phyloP scores from a whole-genome alignment of 2,329 filamentous ascomycete genomes.

The Salinomyces thailandicus region DNA sequence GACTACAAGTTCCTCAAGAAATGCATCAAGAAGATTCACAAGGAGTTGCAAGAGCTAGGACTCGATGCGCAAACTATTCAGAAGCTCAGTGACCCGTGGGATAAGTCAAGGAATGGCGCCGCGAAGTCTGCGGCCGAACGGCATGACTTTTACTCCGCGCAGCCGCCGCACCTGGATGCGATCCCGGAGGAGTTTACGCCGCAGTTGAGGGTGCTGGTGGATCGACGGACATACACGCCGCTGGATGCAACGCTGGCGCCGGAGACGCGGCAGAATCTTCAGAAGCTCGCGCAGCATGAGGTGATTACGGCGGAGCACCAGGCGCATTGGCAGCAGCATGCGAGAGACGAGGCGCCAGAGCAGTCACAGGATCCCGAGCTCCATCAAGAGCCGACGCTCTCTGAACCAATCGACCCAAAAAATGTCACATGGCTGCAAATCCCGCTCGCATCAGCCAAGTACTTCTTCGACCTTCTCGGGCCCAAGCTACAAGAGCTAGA shows the following conservation, averaged over 20 bases:
- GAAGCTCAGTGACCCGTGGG: constrained; percentile 44
- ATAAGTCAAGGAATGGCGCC: constrained; percentile 4
- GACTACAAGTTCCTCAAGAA: constrained; percentile 82
- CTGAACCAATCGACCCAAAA: neutral
- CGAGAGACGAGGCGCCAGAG: constrained; percentile 4
- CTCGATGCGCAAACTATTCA: constrained; percentile 61
- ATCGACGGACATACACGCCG: constrained; percentile 54
- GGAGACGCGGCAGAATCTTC: constrained; percentile 53
- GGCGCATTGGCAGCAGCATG: constrained; percentile 13
- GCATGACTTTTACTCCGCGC: constrained; percentile 15
- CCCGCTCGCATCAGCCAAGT: constrained; percentile 62
- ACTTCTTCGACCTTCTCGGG: constrained; percentile 70
- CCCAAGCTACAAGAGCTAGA: constrained; percentile 61
- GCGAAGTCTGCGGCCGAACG: neutral
- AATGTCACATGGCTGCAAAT: constrained; percentile 50
- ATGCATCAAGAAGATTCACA: constrained; percentile 69
- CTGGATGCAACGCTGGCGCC: constrained; percentile 59
- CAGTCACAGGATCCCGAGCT: neutral
- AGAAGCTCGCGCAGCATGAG: constrained; percentile 46
- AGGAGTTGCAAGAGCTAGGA: constrained; percentile 59
- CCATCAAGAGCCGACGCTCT: neutral
- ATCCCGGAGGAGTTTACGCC: constrained; percentile 45
- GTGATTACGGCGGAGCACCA: constrained; percentile 30
- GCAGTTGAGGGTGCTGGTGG: constrained; percentile 59
- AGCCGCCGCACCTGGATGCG: constrained; percentile 12